Evolutionary conservation across 1,284 basidiomycete genomes (phyloP).

Genomic region (Apiotrichum brassicae): DNA sequence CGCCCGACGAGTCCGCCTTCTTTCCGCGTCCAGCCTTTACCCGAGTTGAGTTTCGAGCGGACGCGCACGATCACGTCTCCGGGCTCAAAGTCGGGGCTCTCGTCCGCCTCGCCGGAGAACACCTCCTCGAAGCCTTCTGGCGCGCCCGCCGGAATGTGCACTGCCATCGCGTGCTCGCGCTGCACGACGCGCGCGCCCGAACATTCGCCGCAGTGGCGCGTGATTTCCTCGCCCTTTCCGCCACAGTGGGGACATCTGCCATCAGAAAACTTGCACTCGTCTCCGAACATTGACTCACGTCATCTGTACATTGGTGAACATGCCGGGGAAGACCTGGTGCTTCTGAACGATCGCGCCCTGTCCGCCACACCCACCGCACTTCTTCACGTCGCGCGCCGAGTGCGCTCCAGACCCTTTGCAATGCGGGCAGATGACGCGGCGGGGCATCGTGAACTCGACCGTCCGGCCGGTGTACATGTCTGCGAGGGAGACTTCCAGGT

Average conservation of each 20-base stretch:
- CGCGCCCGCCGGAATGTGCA: slow-evolving; percentile 75
- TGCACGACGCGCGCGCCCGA: slow-evolving; percentile 70
- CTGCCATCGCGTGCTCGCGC: slow-evolving; percentile 58
- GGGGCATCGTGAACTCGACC: slow-evolving; percentile 85
- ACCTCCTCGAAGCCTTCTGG: slow-evolving; percentile 86
- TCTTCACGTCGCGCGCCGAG: slow-evolving; percentile 74
- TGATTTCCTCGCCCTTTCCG: slow-evolving; percentile 73
- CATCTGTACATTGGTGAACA: slow-evolving; percentile 59
- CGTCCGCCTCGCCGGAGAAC: slow-evolving; percentile 88
- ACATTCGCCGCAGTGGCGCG: slow-evolving; percentile 69
- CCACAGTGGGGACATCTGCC: slow-evolving; percentile 69
- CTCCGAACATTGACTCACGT: slow-evolving; percentile 33
- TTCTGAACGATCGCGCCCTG: slow-evolving; percentile 74
- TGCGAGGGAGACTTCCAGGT: slow-evolving; percentile 76
- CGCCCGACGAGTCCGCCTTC: slow-evolving; percentile 82
- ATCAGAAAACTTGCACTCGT: not conserved
- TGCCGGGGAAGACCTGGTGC: slow-evolving; percentile 91
- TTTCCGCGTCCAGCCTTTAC: slow-evolving; percentile 73
- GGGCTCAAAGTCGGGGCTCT: slow-evolving; percentile 84
- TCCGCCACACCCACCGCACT: slow-evolving; percentile 73
- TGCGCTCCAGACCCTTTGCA: slow-evolving; percentile 88
- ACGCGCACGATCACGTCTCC: slow-evolving; percentile 84
- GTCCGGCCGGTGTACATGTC: slow-evolving; percentile 81
- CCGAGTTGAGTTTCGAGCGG: slow-evolving; percentile 53
- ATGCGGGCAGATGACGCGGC: slow-evolving; percentile 82